Base-by-base conservation (phyloP, 2,329 filamentous ascomycete genomes). In the Clathrospora elynae region DNA sequence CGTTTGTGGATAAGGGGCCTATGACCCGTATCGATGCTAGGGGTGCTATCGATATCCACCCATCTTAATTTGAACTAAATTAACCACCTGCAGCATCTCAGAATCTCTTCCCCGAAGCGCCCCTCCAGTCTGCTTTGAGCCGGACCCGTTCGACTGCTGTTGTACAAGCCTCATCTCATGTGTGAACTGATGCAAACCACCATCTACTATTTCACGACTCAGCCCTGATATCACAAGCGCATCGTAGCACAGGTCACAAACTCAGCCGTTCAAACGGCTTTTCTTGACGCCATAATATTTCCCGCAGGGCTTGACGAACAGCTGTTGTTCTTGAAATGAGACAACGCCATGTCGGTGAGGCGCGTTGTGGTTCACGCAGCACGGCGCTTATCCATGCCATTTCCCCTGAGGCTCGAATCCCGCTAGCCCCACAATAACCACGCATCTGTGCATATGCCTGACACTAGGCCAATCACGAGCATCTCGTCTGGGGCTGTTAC, bases 31-130 rank as follows among this genome's bases (percentile, higher is more conserved):
- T 53, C 50, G 42, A 57, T 59, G 56, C 53, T 60, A 62, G 55
- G 57, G 58, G 59, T 57, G 56, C 55, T 64, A 67, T 64, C 61
- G 61, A 56, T 54, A 58, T 55, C 57, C 56, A 61, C 60, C 58
- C 58, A 57, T 53, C 49, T 51, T 60, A 64, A 67, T 63, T 61
- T 62, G 53, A 56, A 56, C 59, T 61, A 64, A 62, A 65, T 59
- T 55, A 57, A 49, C 53, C 41, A 47, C 51, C 56, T 67, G 64
- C 62, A 67, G 62, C 54, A 63, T 59, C 55, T 64, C 52, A 61
- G 48, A 55, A 45, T 47, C 40, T 42, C 39, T 44, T 14, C 22
- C 45, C 42, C 42, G 46, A 49, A 46, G 46, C 57, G 51, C 61
- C 51, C 43, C 53, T 57, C 44, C 43, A 55, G 35, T 42, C 60